Base-by-base conservation (phyloP, 352 stramenopile species). In the Phytophthora fragariaefolia region DNA sequence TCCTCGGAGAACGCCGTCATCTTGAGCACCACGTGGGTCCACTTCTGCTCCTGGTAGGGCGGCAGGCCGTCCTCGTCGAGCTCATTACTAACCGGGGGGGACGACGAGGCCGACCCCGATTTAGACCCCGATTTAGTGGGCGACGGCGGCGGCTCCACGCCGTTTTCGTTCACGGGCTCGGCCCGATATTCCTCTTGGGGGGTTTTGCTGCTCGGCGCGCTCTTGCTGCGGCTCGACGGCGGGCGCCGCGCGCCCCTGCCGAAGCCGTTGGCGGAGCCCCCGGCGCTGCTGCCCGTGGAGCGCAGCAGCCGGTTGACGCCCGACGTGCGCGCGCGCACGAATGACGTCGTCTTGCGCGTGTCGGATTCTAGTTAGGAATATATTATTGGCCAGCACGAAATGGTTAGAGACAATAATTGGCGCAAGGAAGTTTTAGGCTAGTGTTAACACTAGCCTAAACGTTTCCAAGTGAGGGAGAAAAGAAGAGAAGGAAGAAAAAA, bases 1-100 rank as follows among this genome's bases (percentile, higher is more conserved):
- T 93, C 83, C 42, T 93, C 85, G 0, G 82, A 85, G 40, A 92
- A 91, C 0, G 82, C 78, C 23, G 84, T 92, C 87, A 95, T 95
- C 70, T 95, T 95, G 17, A 95, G 65, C 58, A 95, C 85, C 53
- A 95, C 69, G 43, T 93, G 68, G 1, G 62, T 87, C 85, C 83
- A 92, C 8, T 76, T 76, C 20, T 80, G 79, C 27, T 85, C 74
- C 23, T 73, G 26, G 58, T 73, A 83, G 0, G 49, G 28, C 9
- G 69, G 40, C 4, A 65, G 47, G 2, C 63, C 63, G 26, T 82
- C 71, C 34, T 77, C 72, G 38, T 79, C 66, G 22, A 62, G 26
- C 26, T n/a, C 52, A n/a, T 36, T 62, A 58, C 61, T 79, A 9
- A 28, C 18, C 13, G 43, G 57, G 17, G 66, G 56, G 2, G 58